Base-by-base conservation (phyloP, 73 alveolate genomes). In the Paraurostyla sp. region DNA sequence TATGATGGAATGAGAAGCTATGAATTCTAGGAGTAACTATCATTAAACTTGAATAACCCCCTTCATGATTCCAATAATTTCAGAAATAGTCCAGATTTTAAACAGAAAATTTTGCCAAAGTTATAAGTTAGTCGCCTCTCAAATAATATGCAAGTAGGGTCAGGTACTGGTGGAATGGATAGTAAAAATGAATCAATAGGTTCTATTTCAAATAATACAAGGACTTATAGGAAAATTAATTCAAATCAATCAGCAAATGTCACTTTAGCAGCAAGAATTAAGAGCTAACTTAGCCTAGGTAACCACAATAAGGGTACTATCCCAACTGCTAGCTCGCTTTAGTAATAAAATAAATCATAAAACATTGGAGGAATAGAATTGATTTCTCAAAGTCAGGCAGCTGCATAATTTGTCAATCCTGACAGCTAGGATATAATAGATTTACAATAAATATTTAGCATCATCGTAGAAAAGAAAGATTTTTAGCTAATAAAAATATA, bases 131-230 rank as follows among this genome's bases (percentile, higher is more conserved):
- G 46, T 40, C 6, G 41, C 35, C 6, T 33, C 35, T 65, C 58
- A 38, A 22, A 25, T 65, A 38, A 32, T 65, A 38, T 38, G 0
- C 29, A 38, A 0, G n/a, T n/a, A n/a, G 82, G 76, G 7, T 59
- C 82, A 40, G 82, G 82, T 15, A 65, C 82, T 38, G 82, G 82
- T 15, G 76, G 76, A 25, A 59, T 59, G 4, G 82, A 58, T 15
- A 65, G 82, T 40, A 65, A 38, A 65, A 65, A 65, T 38, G 82
- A 65, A 18, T 65, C 82, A 36, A 6, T 40, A 1, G 7, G 60
- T 0, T 65, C 82, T 13, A 13, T 65, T 13, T 2, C 56, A 38
- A 65, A 65, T 38, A 11, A n/a, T n/a, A n/a, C n/a, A n/a, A n/a
- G n/a, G n/a, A n/a, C n/a, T n/a, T n/a, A n/a, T n/a, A n/a, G n/a